These are phyloP conservation scores for Neurospora sp. DNA, from an alignment of 2,329 filamentous ascomycete species.

Conservation along the genomic window DNA sequence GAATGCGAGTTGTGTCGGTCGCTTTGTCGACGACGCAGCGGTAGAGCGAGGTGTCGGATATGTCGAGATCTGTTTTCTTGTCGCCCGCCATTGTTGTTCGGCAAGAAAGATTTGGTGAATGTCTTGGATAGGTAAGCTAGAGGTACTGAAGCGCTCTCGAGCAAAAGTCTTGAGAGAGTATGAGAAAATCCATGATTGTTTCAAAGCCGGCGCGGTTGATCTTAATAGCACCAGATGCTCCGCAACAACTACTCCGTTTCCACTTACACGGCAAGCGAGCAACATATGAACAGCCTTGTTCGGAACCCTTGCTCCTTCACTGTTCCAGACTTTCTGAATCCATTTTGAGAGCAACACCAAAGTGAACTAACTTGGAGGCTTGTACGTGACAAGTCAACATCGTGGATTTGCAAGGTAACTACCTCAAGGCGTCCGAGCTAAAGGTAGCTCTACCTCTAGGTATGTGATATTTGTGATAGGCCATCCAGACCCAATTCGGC, in stretches of 20 bases:
- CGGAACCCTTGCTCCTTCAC: too few species aligned
- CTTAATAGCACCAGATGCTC: not conserved
- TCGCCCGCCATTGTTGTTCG: not conserved
- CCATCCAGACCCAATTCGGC: too few species aligned
- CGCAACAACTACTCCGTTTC: not conserved
- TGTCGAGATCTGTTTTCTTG: not conserved
- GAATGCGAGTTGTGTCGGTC: not conserved
- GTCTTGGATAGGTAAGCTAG: too few species aligned
- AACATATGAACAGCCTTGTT: too few species aligned
- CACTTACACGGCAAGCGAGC: not conserved
- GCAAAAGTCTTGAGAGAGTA: not conserved
- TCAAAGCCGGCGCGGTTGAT: not conserved
- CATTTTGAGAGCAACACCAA: too few species aligned
- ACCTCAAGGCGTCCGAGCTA: too few species aligned
- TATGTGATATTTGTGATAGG: too few species aligned
- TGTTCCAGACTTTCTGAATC: too few species aligned
- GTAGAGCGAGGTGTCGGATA: not conserved
- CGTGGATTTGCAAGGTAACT: too few species aligned
- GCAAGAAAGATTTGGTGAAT: not conserved
- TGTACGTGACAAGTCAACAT: too few species aligned
- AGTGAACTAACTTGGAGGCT: too few species aligned
- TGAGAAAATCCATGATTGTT: not conserved
- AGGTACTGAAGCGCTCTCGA: not conserved
- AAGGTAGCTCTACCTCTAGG: too few species aligned
- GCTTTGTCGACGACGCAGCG: not conserved